A percentile compares a stretch with the other conserved stretches of the same genome.
Evolutionary conservation across 345 rosid genomes (phyloP).

Genomic region (Boechera retrofracta): DNA sequence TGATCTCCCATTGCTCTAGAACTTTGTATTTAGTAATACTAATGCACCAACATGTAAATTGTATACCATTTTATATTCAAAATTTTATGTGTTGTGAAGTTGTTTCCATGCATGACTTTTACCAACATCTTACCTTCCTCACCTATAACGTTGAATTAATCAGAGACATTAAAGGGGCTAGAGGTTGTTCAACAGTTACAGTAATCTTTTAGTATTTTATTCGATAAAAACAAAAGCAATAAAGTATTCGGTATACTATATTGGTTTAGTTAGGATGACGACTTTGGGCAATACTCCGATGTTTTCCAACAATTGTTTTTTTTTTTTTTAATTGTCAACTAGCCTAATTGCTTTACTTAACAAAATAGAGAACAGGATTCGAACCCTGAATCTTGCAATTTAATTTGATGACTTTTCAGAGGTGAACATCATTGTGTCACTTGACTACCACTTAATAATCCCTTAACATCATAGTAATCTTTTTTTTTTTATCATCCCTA

Average conservation of each 20-base stretch:
- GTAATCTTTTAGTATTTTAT: conserved; percentile 20
- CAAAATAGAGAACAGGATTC: no score
- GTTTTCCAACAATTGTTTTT: not conserved
- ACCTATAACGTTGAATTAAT: conserved; percentile 52
- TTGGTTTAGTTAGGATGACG: conserved; percentile 29
- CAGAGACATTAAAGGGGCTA: not conserved
- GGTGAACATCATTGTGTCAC: no score
- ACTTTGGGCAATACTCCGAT: conserved; percentile 1
- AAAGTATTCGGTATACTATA: conserved; percentile 15
- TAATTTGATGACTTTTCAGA: no score
- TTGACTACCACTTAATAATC: no score
- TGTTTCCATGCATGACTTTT: conserved; percentile 18
- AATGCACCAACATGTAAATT: conserved; percentile 14
- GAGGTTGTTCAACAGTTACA: conserved; percentile 57
- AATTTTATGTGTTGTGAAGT: not conserved
- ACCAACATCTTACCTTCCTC: conserved; percentile 53
- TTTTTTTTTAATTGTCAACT: not conserved
- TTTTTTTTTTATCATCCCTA: no score
- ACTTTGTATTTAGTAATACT: conserved; percentile 18
- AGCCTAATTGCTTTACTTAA: no score
- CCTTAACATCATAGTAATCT: no score
- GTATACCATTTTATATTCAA: conserved; percentile 14
- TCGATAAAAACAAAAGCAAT: conserved; percentile 10
- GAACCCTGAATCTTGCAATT: no score
- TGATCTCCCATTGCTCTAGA: conserved; percentile 49